Percentiles rank a stretch among this genome's conserved stretches.
These are phyloP conservation scores for Fusarium sp. DNA, from an alignment of 2,329 filamentous ascomycete species.

Conservation along the genomic window DNA sequence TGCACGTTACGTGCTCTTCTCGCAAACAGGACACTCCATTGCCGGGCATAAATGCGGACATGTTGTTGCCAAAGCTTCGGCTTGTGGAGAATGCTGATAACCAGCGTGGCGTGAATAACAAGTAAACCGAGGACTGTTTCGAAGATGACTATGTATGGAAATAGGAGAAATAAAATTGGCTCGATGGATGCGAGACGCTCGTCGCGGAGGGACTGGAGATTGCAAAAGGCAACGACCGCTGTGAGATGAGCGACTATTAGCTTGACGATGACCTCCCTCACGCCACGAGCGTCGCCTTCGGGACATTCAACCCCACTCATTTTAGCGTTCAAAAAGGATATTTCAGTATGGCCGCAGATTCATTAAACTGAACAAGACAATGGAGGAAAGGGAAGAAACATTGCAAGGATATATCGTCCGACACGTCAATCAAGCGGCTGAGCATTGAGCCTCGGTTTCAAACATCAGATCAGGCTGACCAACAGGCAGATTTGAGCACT, in stretches of 20 bases:
- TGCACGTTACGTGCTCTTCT: background rate
- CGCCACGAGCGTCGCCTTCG: background rate
- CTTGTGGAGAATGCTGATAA: background rate
- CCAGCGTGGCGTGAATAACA: background rate
- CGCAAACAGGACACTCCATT: conserved; percentile 14
- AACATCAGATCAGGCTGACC: background rate
- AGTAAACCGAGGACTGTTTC: conserved; percentile 9
- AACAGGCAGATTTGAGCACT: background rate
- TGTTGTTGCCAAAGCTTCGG: background rate
- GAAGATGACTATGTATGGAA: background rate
- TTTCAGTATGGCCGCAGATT: too few species aligned
- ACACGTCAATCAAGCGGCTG: background rate
- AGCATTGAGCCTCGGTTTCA: background rate
- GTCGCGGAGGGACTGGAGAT: conserved; percentile 13
- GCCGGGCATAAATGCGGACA: background rate
- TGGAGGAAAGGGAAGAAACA: background rate
- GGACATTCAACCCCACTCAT: background rate
- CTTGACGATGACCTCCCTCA: conserved; percentile 21
- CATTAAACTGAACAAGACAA: background rate
- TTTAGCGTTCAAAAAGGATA: background rate
- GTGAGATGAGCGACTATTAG: conserved; percentile 24
- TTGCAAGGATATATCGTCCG: background rate
- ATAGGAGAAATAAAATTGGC: conserved; percentile 11
- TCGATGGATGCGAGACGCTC: conserved; percentile 22
- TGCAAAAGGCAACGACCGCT: conserved; percentile 13